A percentile compares a stretch with the other conserved stretches of the same genome.
phyloP scores from a whole-genome alignment of 129 eudicot species.

The Erigeron canadensis region DNA sequence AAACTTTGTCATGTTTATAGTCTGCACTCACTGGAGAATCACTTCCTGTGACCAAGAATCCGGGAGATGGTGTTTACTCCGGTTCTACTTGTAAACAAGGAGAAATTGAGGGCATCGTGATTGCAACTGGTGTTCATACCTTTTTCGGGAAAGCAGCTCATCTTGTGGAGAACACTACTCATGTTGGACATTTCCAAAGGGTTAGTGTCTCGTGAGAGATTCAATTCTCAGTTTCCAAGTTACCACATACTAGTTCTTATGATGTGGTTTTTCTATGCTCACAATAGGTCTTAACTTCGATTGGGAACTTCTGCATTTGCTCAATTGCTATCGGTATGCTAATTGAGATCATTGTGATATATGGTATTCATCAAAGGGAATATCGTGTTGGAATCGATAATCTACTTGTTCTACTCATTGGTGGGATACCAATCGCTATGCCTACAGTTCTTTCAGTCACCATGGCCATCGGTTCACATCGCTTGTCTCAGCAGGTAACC shows the following conservation, averaged over 20 bases:
- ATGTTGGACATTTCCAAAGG: constrained; percentile 87
- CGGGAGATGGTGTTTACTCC: constrained; percentile 81
- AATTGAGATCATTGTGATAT: constrained; percentile 67
- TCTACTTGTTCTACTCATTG: constrained; percentile 80
- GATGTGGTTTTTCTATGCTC: neutral
- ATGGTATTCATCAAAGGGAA: constrained; percentile 51
- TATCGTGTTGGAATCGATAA: constrained; percentile 83
- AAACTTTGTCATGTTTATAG: constrained; percentile 30
- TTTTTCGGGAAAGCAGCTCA: constrained; percentile 96
- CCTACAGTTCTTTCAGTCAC: constrained; percentile 90
- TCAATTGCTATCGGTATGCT: constrained; percentile 80
- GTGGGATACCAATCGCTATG: constrained; percentile 92
- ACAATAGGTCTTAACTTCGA: constrained; percentile 65
- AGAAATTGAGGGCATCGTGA: constrained; percentile 75
- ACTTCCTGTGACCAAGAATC: constrained; percentile 77
- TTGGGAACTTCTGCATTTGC: constrained; percentile 89
- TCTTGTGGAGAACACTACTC: constrained; percentile 84
- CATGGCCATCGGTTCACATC: constrained; percentile 91
- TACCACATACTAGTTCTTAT: neutral
- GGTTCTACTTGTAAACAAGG: constrained; percentile 97
- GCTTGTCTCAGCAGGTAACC: constrained; percentile 73
- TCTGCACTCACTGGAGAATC: constrained; percentile 96
- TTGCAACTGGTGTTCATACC: constrained; percentile 86
- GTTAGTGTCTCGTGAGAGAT: constrained; percentile 26
- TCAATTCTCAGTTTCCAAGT: neutral